These are phyloP conservation scores for Debaryomyces maramus DNA, from an alignment of 805 yeast genomes.

Conservation along the genomic window DNA sequence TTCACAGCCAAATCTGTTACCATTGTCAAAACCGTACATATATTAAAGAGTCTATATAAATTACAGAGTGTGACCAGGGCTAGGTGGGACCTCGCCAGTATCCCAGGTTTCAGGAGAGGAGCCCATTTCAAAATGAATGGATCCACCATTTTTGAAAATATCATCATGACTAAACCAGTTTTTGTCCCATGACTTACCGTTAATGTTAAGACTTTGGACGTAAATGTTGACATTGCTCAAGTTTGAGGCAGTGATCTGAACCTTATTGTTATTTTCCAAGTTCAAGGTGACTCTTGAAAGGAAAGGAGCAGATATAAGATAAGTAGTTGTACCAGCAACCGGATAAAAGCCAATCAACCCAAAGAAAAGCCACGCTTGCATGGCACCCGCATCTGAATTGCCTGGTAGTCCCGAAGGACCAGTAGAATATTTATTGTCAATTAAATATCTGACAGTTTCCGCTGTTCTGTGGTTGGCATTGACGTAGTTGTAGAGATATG, in stretches of 20 bases:
- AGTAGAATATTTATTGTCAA: constrained; percentile 22
- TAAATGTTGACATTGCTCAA: constrained; percentile 23
- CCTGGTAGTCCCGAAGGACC: constrained; percentile 36
- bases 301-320: constrained; percentile 32
- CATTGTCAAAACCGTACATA: no score
- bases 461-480: constrained; percentile 27
- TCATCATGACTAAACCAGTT: constrained; percentile 35
- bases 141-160: constrained; percentile 28
- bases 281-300: constrained; percentile 19
- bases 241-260: constrained; percentile 23
- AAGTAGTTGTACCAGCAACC: constrained; percentile 34
- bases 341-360: constrained; percentile 36
- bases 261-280: constrained; percentile 22
- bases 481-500: constrained; percentile 32
- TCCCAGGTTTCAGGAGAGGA: constrained; percentile 22
- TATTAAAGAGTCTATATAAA: neutral
- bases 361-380: constrained; percentile 38
- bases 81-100: constrained; percentile 25
- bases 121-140: constrained; percentile 18
- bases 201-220: constrained; percentile 27
- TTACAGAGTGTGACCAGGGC: constrained; percentile 19
- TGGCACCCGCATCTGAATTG: constrained; percentile 39
- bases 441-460: constrained; percentile 27
- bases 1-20: constrained; percentile 1
- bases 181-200: constrained; percentile 24